phyloP scores from a whole-genome alignment of 2,329 filamentous ascomycete genomes.

The Fusarium circinatum region DNA sequence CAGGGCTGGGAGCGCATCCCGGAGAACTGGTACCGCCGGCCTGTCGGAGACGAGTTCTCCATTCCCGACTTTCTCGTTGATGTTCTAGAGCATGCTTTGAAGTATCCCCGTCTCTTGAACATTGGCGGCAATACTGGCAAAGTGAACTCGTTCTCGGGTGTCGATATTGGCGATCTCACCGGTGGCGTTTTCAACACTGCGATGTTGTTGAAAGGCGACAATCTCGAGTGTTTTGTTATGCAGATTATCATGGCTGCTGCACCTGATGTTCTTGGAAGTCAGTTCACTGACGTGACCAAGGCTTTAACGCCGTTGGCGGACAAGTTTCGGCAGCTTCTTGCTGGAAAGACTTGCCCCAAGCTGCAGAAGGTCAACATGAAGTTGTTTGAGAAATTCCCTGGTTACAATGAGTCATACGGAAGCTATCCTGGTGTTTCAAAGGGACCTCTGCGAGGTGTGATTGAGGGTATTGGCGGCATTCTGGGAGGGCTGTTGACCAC shows the following conservation, averaged over 20 bases:
- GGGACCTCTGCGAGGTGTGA: neutral
- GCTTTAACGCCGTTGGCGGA: neutral
- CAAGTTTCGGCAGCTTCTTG: neutral
- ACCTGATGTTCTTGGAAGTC: slow-evolving; percentile 3
- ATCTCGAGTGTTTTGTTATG: slow-evolving; percentile 53
- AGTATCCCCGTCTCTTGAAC: slow-evolving; percentile 1
- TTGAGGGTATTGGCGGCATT: neutral
- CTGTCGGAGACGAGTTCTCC: neutral
- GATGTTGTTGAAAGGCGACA: slow-evolving; percentile 57
- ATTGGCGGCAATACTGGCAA: slow-evolving; percentile 5
- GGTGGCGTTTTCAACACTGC: slow-evolving; percentile 55
- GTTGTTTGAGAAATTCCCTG: slow-evolving; percentile 9
- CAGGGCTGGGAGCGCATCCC: slow-evolving; percentile 13
- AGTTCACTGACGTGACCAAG: slow-evolving; percentile 6
- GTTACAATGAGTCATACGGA: slow-evolving; percentile 14
- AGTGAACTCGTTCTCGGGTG: neutral
- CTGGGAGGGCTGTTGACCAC: neutral
- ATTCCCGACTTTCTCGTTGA: neutral
- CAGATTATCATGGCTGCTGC: slow-evolving; percentile 45
- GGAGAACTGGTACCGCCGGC: slow-evolving; percentile 8
- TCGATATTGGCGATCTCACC: slow-evolving; percentile 45
- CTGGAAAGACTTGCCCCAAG: neutral
- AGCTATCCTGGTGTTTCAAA: slow-evolving; percentile 19
- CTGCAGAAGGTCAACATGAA: slow-evolving; percentile 5
- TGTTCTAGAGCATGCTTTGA: neutral